Conservation (phyloP, 179 eudicot genomes). For the Heliamphora pulchella region DNA sequence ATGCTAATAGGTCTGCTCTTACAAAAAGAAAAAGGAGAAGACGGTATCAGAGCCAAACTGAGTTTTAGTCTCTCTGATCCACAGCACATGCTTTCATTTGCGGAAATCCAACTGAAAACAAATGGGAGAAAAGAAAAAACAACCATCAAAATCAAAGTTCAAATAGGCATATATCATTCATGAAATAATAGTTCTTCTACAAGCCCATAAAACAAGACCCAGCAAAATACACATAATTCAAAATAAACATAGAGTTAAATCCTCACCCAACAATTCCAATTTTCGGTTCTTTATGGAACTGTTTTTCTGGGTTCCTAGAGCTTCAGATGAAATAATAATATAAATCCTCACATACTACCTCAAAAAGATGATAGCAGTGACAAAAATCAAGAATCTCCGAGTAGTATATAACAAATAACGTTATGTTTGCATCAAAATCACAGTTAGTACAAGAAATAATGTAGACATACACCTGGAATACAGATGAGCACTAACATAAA, state of each 20-base stretch:
- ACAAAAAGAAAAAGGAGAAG: not conserved
- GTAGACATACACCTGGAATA: not conserved
- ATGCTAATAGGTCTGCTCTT: not conserved
- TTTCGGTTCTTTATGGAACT: too few species aligned
- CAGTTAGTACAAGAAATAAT: not conserved
- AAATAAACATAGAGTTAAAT: too few species aligned
- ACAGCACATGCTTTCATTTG: slow-evolving; percentile 25
- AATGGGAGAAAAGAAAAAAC: not conserved
- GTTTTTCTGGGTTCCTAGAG: too few species aligned
- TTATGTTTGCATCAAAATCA: not conserved
- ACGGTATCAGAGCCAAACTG: not conserved
- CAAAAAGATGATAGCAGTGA: not conserved
- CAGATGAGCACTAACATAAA: not conserved
- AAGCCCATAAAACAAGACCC: too few species aligned
- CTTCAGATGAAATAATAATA: not conserved
- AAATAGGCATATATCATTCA: not conserved
- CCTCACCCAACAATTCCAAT: too few species aligned
- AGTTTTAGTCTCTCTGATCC: slow-evolving; percentile 18
- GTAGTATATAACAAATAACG: not conserved
- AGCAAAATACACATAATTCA: too few species aligned
- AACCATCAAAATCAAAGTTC: not conserved
- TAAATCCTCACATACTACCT: not conserved
- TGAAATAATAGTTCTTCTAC: not conserved
- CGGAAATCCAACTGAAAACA: slow-evolving; percentile 21
- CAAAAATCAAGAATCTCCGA: not conserved